Conservation (phyloP, 2,329 filamentous ascomycete species). For the Aspergillus fumigatus region DNA sequence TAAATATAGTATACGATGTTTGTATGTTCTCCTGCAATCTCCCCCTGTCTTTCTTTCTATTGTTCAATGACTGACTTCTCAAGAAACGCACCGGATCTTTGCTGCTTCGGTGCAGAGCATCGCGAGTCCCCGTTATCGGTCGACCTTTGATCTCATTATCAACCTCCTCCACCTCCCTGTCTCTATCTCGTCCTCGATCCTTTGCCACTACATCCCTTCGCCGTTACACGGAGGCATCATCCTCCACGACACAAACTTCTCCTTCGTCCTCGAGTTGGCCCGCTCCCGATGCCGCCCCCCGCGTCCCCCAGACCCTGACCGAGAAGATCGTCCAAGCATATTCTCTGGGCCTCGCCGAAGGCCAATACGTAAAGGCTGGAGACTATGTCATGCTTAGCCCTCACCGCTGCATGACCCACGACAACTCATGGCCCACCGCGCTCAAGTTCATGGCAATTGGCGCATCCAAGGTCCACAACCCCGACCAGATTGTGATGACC, state of each 20-base stretch:
- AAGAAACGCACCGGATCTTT: background rate
- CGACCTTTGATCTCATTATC: background rate
- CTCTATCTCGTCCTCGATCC: background rate
- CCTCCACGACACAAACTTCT: background rate
- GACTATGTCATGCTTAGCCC: conserved; percentile 79
- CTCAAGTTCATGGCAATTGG: conserved; percentile 80
- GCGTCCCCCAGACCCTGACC: conserved; percentile 69
- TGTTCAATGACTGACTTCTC: background rate
- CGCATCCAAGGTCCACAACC: conserved; percentile 67
- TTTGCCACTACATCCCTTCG: background rate
- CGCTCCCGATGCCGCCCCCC: conserved; percentile 58
- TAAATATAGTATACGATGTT: too few species aligned
- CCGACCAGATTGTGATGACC: conserved; percentile 72
- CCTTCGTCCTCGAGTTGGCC: conserved; percentile 23
- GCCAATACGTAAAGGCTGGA: conserved; percentile 70
- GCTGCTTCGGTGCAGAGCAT: background rate
- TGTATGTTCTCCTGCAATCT: too few species aligned
- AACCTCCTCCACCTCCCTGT: background rate
- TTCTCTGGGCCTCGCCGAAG: conserved; percentile 67
- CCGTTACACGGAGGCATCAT: background rate
- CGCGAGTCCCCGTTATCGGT: background rate
- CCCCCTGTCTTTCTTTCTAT: too few species aligned
- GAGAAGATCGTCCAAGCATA: conserved; percentile 90
- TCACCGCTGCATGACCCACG: conserved; percentile 77
- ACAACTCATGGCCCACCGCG: conserved; percentile 73